Conservation (phyloP, 1,284 basidiomycete genomes). For the Xerocomus nothofagi region DNA sequence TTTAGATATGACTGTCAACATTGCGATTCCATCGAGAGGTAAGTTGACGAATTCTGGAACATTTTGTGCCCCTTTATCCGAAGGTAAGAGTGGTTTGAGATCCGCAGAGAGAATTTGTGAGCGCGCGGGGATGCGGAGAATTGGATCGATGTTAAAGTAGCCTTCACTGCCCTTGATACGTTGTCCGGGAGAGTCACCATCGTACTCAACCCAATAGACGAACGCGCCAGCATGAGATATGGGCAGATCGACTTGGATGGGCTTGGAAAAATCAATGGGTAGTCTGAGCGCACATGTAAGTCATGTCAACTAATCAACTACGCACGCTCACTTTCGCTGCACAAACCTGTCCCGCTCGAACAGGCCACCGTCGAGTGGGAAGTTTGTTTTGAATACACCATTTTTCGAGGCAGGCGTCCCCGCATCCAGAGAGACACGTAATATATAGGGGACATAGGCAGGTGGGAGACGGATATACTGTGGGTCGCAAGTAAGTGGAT, state of each 20-base stretch:
- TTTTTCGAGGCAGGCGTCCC: constrained; percentile 87
- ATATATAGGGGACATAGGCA: constrained; percentile 83
- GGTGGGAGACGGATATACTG: constrained; percentile 95
- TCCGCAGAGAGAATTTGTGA: constrained; percentile 67
- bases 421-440: constrained; percentile 86
- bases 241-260: constrained; percentile 88
- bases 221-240: constrained; percentile 96
- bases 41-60: constrained; percentile 58
- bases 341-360: constrained; percentile 80
- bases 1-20: constrained; percentile 89
- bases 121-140: constrained; percentile 73
- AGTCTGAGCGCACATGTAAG: constrained; percentile 48
- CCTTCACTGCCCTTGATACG: constrained; percentile 81
- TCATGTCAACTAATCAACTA: background rate
- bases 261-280: constrained; percentile 80
- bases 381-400: constrained; percentile 91
- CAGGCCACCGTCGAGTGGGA: constrained; percentile 85
- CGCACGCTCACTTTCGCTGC: constrained; percentile 62
- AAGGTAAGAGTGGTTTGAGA: constrained; percentile 50
- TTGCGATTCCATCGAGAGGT: constrained; percentile 81
- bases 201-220: constrained; percentile 91
- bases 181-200: constrained; percentile 53
- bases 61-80: constrained; percentile 49
- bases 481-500: constrained; percentile 14
- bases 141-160: constrained; percentile 94